Conservation (phyloP, 768 basidiomycete species). For the Podaxis rugospora region DNA sequence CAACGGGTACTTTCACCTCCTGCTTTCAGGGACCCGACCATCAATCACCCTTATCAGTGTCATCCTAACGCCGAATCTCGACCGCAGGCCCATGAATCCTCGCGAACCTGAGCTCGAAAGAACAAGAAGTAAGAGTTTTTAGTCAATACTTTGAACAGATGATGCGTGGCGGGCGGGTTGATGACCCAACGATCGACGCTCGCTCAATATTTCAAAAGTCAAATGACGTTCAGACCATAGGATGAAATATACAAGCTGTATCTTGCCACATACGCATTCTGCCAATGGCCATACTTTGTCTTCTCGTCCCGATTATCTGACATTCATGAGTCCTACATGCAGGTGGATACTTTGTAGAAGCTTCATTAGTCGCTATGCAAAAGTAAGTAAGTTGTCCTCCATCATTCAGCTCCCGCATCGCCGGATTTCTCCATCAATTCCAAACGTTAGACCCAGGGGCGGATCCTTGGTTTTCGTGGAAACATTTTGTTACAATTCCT, state of each 20-base stretch:
- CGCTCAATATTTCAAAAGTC: too few relatives aligned
- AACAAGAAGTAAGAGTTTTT: neutral
- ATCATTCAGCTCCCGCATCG: neutral
- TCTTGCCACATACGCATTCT: too few relatives aligned
- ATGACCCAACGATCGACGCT: too few relatives aligned
- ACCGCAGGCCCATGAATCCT: neutral
- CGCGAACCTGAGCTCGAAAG: neutral
- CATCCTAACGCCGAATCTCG: neutral
- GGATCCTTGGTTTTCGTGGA: too few relatives aligned
- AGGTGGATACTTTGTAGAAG: neutral
- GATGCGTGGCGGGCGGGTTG: too few relatives aligned
- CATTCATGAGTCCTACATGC: neutral
- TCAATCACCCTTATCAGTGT: neutral
- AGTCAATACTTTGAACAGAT: neutral
- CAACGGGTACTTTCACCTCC: neutral
- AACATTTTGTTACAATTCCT: too few relatives aligned
- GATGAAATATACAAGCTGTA: too few relatives aligned
- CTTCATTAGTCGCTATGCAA: too few relatives aligned
- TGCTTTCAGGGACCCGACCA: neutral
- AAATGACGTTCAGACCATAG: too few relatives aligned
- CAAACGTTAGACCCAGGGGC: too few relatives aligned
- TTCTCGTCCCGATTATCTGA: neutral
- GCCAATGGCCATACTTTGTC: neutral
- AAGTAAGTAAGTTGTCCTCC: neutral
- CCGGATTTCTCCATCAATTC: too few relatives aligned